Base-by-base conservation (phyloP, 129 eudicot species). In the Lonicera japonica region DNA sequence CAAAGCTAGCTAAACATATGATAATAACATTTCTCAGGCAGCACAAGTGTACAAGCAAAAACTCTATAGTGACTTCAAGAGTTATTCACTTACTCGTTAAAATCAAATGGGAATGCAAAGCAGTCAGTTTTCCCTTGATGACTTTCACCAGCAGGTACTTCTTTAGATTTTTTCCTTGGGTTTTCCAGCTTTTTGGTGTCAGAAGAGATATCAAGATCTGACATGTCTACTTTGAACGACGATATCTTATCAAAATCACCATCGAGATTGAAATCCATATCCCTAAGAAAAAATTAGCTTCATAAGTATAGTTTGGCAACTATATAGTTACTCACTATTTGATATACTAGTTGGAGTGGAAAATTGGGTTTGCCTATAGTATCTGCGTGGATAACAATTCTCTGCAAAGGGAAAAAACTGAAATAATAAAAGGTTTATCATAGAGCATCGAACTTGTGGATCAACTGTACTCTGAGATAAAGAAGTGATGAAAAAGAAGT, bases 261-360 rank as follows among this genome's bases (percentile, higher is more conserved):
- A 80, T 87, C 94, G 66, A 91, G 82, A 69, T 70, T 66, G 72
- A 91, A 91, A 71, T 91, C 95, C 88, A 84, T 75, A 73, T 84
- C 95, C 97, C 97, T 90, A 77, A 21, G 60, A 66, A 18, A 58
- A 48, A 46, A 7, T 15, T 75, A 24, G 24, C 36, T 52, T 58
- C 55, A 54, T 14, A 36, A 63, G 60, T 29, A 23, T 54, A 24
- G 54, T 8, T 15, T 24, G 25, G 50, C 58, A 40, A 72, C 46
- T n/a, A n/a, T 13, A 59, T 59, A 60, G 56, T 24, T 61, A 51
- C 21, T 23, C 52, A 58, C 17, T 13, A 6, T 21, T 46, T 34
- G 40, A 46, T 21, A 4, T 23, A n/a, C 1, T 5, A 13, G 39
- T 36, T 14, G 14, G 19, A 54, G 15, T 17, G 9, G 9, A 21